Percentiles rank a stretch among this genome's conserved stretches.
Conservation (phyloP, 164 flowering plant species). For the Vitis rupestris region DNA sequence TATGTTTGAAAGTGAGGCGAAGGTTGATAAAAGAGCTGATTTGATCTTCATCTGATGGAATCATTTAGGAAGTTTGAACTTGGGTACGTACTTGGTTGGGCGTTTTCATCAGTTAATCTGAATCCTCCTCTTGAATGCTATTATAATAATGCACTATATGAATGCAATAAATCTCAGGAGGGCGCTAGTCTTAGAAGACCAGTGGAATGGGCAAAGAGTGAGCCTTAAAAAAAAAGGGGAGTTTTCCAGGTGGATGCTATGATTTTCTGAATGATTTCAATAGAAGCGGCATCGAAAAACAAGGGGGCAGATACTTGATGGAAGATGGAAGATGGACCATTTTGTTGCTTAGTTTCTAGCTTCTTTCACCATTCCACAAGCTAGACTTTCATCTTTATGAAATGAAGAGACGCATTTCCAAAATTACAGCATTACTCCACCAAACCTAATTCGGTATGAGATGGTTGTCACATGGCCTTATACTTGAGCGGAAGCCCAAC, state of each 20-base stretch:
- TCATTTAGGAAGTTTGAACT: neutral
- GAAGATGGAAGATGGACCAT: conserved; percentile 34
- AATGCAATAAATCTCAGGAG: too few relatives aligned
- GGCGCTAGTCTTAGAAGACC: too few relatives aligned
- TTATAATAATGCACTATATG: too few relatives aligned
- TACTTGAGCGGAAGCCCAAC: too few relatives aligned
- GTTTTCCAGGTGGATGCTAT: conserved; percentile 63
- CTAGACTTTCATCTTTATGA: neutral
- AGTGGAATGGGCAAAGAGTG: too few relatives aligned
- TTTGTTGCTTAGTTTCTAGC: conserved; percentile 44
- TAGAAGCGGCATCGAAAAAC: conserved; percentile 10
- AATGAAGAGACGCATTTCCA: too few relatives aligned
- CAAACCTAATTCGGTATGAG: too few relatives aligned
- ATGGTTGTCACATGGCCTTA: too few relatives aligned
- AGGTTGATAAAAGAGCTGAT: neutral
- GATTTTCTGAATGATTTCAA: conserved; percentile 58
- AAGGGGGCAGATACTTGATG: conserved; percentile 16
- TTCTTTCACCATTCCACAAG: neutral
- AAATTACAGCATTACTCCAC: too few relatives aligned
- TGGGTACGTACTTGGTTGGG: neutral
- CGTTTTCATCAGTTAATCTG: neutral
- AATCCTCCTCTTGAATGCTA: neutral
- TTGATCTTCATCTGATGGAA: neutral
- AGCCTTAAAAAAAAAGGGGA: too few relatives aligned
- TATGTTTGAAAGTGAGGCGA: neutral